These are phyloP conservation scores for Notholithocarpus densiflorus DNA, from an alignment of 306 rosid genomes.

Conservation along the genomic window DNA sequence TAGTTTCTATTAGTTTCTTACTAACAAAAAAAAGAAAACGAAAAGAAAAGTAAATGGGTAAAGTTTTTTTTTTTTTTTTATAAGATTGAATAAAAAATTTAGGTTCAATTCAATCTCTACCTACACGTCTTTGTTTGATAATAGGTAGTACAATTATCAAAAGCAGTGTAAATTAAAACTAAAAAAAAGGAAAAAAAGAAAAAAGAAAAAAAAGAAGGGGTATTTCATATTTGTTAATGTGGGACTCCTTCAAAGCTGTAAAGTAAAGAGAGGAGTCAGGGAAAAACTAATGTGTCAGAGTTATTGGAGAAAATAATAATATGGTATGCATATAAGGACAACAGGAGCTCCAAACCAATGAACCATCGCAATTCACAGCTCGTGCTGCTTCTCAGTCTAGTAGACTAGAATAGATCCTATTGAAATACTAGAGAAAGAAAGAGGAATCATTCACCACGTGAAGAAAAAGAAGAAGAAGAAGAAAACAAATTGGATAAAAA, in stretches of 20 bases:
- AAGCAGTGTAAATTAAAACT: no score
- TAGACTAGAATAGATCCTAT: no score
- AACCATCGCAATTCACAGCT: neutral
- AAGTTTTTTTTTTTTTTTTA: fast-evolving
- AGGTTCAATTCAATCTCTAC: fast-evolving
- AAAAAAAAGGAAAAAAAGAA: no score
- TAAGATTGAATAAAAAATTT: no score
- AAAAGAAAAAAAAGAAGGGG: no score
- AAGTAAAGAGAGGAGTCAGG: neutral
- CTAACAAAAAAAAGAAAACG: no score
- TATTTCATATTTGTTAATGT: neutral
- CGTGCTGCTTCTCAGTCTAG: neutral
- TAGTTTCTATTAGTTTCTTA: no score
- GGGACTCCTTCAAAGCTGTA: slow-evolving; percentile 8
- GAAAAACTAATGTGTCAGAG: slow-evolving; percentile 5
- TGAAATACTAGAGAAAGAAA: no score
- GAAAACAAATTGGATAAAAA: no score
- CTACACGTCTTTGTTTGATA: no score
- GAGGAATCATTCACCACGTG: no score
- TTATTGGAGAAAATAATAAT: slow-evolving; percentile 1
- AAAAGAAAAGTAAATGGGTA: fast-evolving
- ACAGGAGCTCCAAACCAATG: neutral
- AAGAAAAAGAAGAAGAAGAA: no score
- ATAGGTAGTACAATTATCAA: fast-evolving
- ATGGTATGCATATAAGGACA: neutral